Conservation (phyloP, 2,329 filamentous ascomycete species). For the Colletotrichum simmondsii region DNA sequence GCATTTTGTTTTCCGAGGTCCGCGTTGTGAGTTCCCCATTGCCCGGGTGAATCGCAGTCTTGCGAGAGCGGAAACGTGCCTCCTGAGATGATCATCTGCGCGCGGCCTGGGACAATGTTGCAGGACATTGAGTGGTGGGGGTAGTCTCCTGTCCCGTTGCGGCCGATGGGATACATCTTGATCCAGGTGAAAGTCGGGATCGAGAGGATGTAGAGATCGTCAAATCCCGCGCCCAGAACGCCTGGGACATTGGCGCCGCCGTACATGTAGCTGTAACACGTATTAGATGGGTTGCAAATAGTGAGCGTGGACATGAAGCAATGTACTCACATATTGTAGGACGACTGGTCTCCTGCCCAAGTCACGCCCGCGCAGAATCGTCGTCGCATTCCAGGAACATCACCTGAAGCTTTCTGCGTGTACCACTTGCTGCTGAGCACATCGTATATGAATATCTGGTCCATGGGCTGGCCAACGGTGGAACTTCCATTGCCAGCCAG, state of each 20-base stretch:
- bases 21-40: constrained; percentile 67
- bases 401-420: constrained; percentile 64
- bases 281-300: constrained; percentile 11
- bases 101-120: constrained; percentile 62
- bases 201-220: constrained; percentile 71
- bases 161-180: constrained; percentile 58
- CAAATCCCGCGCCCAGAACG: constrained; percentile 58
- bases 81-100: constrained; percentile 73
- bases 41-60: constrained; percentile 62
- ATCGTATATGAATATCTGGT: constrained; percentile 69
- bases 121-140: constrained; percentile 68
- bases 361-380: constrained; percentile 71
- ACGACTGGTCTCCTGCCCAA: constrained; percentile 68
- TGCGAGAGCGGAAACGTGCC: constrained; percentile 63
- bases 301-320: background rate
- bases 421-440: constrained; percentile 71
- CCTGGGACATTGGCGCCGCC: constrained; percentile 64
- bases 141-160: constrained; percentile 49
- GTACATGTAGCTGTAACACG: constrained; percentile 64
- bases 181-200: constrained; percentile 74
- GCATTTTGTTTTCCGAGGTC: constrained; percentile 63
- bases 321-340: constrained; percentile 70
- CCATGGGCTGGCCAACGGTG: constrained; percentile 55
- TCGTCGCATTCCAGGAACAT: constrained; percentile 61
- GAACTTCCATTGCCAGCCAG: constrained; percentile 56